These are phyloP conservation scores for Mycothermus thermophilus DNA, from an alignment of 495 filamentous ascomycete genomes.

Conservation along the genomic window DNA sequence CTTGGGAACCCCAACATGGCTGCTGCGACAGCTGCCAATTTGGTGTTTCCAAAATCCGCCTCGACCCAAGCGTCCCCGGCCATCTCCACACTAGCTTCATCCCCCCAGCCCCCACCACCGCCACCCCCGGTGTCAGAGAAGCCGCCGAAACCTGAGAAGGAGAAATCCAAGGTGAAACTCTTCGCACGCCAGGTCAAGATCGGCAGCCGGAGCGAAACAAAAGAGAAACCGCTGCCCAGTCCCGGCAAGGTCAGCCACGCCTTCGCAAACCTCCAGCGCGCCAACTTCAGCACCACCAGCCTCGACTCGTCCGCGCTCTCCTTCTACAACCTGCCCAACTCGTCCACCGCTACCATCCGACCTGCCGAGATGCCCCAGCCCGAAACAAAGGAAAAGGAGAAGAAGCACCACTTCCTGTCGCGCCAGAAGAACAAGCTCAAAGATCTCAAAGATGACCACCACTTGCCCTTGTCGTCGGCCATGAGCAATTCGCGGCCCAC, in stretches of 20 bases:
- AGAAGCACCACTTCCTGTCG: conserved; percentile 73
- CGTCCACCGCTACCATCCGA: conserved; percentile 65
- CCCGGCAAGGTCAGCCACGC: conserved; percentile 62
- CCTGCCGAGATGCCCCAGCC: conserved; percentile 26
- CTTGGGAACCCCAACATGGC: conserved; percentile 52
- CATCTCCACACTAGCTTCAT: conserved; percentile 18
- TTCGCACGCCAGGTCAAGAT: conserved; percentile 84
- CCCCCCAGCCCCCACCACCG: conserved; percentile 17
- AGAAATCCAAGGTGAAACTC: conserved; percentile 82
- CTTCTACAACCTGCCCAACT: conserved; percentile 72
- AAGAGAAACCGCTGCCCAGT: conserved; percentile 63
- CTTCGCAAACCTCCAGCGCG: conserved; percentile 45
- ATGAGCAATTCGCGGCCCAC: conserved; percentile 77
- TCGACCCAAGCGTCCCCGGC: conserved; percentile 38
- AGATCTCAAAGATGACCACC: conserved; percentile 63
- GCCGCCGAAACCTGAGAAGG: conserved; percentile 59
- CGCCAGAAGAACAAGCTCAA: conserved; percentile 85
- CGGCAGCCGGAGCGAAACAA: conserved; percentile 14
- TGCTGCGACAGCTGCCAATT: conserved; percentile 72
- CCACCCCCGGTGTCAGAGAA: conserved; percentile 42
- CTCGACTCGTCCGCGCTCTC: conserved; percentile 58
- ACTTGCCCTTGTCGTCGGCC: conserved; percentile 74
- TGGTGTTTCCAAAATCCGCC: conserved; percentile 64
- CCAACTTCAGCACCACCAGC: conserved; percentile 65
- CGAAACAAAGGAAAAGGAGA: conserved; percentile 35